phyloP scores from a whole-genome alignment of 2,329 filamentous ascomycete species.

The Alternaria burnsii region DNA sequence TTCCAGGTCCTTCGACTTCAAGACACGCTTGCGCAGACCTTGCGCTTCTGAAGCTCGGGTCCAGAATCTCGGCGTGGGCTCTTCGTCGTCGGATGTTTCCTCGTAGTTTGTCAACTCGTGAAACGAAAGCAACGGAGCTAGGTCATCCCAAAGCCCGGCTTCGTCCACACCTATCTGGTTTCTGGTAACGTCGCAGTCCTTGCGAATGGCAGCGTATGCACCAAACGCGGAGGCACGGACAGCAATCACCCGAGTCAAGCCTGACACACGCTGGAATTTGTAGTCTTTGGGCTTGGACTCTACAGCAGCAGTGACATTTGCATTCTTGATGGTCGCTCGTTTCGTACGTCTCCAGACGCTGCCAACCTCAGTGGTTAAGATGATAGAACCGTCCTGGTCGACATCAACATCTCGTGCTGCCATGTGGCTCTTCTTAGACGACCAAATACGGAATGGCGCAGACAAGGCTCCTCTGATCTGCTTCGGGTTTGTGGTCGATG shows the following conservation, averaged over 20 bases:
- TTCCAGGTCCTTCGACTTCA: conserved; percentile 73
- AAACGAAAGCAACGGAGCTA: conserved; percentile 75
- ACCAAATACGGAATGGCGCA: conserved; percentile 84
- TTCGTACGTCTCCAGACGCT: conserved; percentile 92
- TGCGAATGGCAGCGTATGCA: conserved; percentile 85
- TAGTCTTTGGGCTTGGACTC: conserved; percentile 82
- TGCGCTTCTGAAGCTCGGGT: conserved; percentile 58
- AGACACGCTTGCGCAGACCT: conserved; percentile 63
- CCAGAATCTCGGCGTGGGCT: conserved; percentile 60
- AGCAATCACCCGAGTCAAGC: conserved; percentile 81
- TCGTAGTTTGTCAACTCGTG: conserved; percentile 62
- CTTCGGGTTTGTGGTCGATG: conserved; percentile 89
- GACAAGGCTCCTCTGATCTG: conserved; percentile 88
- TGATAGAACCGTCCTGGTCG: conserved; percentile 92
- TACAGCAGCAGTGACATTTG: conserved; percentile 57
- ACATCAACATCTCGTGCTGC: conserved; percentile 87
- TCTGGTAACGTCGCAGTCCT: conserved; percentile 82
- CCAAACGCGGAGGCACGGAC: conserved; percentile 90
- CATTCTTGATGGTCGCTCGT: conserved; percentile 79
- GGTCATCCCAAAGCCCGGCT: conserved; percentile 76
- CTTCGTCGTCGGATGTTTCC: conserved; percentile 54
- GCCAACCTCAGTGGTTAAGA: conserved; percentile 90
- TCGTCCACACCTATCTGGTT: conserved; percentile 72
- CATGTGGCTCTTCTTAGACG: conserved; percentile 81
- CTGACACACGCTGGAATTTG: conserved; percentile 92